Evolutionary conservation across 2,329 filamentous ascomycete genomes (phyloP).

Genomic region (Phialocephala subalpina): DNA sequence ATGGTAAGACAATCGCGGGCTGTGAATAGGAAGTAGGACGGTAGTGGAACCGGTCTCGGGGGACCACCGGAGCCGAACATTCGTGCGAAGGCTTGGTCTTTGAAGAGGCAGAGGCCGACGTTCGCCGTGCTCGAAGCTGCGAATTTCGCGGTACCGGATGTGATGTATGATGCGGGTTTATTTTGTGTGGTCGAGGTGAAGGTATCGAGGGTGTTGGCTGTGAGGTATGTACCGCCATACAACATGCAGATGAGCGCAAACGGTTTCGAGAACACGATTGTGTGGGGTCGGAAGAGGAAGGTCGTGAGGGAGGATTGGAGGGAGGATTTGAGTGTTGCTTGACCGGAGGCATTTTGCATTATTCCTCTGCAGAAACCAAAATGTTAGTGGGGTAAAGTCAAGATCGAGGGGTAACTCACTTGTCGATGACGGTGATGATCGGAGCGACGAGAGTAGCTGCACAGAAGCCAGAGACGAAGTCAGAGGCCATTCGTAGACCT

Average conservation of each 20-base stretch:
- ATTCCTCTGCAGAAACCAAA: slow-evolving; percentile 67
- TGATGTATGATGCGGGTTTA: slow-evolving; percentile 67
- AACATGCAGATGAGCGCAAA: slow-evolving; percentile 75
- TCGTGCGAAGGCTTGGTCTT: slow-evolving; percentile 84
- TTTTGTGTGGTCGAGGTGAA: slow-evolving; percentile 68
- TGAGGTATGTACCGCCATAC: slow-evolving; percentile 90
- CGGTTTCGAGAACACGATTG: slow-evolving; percentile 69
- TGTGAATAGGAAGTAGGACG: slow-evolving; percentile 82
- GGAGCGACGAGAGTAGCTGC: slow-evolving; percentile 83
- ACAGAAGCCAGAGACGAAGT: slow-evolving; percentile 72
- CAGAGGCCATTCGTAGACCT: slow-evolving; percentile 69
- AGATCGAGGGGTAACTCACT: slow-evolving; percentile 54
- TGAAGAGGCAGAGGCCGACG: slow-evolving; percentile 86
- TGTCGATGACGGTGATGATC: slow-evolving; percentile 86
- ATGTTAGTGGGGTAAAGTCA: slow-evolving; percentile 30
- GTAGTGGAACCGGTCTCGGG: slow-evolving; percentile 67
- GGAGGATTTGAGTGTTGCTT: slow-evolving; percentile 65
- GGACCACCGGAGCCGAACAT: slow-evolving; percentile 74
- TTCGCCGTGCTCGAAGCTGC: slow-evolving; percentile 85
- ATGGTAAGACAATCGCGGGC: slow-evolving; percentile 87
- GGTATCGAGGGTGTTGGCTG: slow-evolving; percentile 89
- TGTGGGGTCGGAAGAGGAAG: slow-evolving; percentile 66
- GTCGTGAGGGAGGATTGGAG: slow-evolving; percentile 64
- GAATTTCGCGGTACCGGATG: slow-evolving; percentile 82
- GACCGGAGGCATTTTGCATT: slow-evolving; percentile 82